A percentile compares a stretch with the other conserved stretches of the same genome.
phyloP scores from a whole-genome alignment of 192 early-diverging fungal genomes.

The Coemansia sp. region DNA sequence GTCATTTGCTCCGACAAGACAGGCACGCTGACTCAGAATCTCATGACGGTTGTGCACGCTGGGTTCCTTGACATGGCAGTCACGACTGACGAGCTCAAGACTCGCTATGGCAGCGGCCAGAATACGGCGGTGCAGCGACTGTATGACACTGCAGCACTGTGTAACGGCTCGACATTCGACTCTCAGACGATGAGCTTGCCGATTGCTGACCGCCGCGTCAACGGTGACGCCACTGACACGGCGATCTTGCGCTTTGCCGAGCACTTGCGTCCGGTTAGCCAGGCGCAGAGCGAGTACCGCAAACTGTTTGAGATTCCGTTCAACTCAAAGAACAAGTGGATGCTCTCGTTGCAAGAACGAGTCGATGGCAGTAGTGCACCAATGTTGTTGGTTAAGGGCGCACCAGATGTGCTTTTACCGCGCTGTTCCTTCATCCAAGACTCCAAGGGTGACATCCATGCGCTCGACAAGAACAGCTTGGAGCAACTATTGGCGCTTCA shows the following conservation, averaged over 20 bases:
- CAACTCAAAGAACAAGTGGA: conserved; percentile 75
- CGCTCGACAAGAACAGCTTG: conserved; percentile 39
- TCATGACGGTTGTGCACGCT: conserved; percentile 89
- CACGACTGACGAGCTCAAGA: conserved; percentile 6
- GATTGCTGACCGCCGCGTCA: conserved; percentile 36
- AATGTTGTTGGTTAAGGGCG: conserved; percentile 67
- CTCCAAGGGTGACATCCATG: conserved; percentile 38
- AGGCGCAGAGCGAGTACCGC: conserved; percentile 9
- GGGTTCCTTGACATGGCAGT: conserved; percentile 16
- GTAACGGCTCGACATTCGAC: conserved; percentile 68
- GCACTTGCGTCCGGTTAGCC: conserved; percentile 4
- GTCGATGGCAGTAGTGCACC: background rate
- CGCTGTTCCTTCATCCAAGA: conserved; percentile 43
- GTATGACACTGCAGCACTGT: conserved; percentile 51
- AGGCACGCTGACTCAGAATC: conserved; percentile 91
- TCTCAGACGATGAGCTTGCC: conserved; percentile 40
- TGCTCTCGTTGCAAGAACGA: conserved; percentile 40
- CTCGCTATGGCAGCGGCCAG: background rate
- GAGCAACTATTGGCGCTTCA: conserved; percentile 40
- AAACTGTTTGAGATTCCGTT: conserved; percentile 56
- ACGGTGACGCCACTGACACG: conserved; percentile 79
- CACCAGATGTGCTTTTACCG: conserved; percentile 68
- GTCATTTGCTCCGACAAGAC: conserved; percentile 98
- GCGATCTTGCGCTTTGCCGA: conserved; percentile 67
- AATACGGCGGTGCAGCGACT: background rate